Percentiles rank a stretch among this genome's conserved stretches.
These are phyloP conservation scores for Stagonosporopsis tanaceti DNA, from an alignment of 2,329 filamentous ascomycete genomes.

Conservation along the genomic window DNA sequence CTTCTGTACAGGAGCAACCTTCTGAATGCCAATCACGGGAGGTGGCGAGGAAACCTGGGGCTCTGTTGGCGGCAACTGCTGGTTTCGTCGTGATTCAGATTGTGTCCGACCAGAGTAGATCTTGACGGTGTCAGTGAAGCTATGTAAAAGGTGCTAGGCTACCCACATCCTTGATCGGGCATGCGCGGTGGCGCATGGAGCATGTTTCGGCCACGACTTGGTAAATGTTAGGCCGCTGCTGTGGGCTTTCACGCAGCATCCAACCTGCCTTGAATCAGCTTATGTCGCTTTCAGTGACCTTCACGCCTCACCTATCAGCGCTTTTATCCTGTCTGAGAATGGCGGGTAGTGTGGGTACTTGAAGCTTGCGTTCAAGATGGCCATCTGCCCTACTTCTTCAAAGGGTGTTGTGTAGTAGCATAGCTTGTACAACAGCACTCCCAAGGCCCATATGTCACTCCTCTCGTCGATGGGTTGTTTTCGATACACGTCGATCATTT, in stretches of 20 bases:
- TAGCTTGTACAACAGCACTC: slow-evolving; percentile 94
- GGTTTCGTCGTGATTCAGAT: slow-evolving; percentile 68
- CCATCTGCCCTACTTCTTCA: slow-evolving; percentile 96
- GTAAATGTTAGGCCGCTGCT: slow-evolving; percentile 88
- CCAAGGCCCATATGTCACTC: slow-evolving; percentile 97
- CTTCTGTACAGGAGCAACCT: slow-evolving; percentile 75
- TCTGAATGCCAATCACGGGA: slow-evolving; percentile 76
- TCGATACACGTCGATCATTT: slow-evolving; percentile 98
- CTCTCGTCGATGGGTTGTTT: slow-evolving; percentile 98
- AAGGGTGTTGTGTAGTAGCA: slow-evolving; percentile 99
- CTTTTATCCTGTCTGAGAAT: slow-evolving; percentile 90
- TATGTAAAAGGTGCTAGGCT: not conserved
- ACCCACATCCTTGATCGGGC: slow-evolving; percentile 85
- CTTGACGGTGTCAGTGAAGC: slow-evolving; percentile 42
- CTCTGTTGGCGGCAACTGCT: slow-evolving; percentile 66
- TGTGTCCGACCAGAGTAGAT: slow-evolving; percentile 65
- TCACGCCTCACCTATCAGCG: slow-evolving; percentile 76
- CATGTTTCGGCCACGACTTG: slow-evolving; percentile 89
- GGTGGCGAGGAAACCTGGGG: slow-evolving; percentile 63
- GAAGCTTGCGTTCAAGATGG: slow-evolving; percentile 94
- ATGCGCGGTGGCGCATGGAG: slow-evolving; percentile 83
- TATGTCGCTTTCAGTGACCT: not conserved
- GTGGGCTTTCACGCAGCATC: slow-evolving; percentile 87
- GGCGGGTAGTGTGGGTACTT: slow-evolving; percentile 86
- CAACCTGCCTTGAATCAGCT: slow-evolving; percentile 65